Base-by-base conservation (phyloP, 768 basidiomycete species). In the Kwoniella newhampshirensis region DNA sequence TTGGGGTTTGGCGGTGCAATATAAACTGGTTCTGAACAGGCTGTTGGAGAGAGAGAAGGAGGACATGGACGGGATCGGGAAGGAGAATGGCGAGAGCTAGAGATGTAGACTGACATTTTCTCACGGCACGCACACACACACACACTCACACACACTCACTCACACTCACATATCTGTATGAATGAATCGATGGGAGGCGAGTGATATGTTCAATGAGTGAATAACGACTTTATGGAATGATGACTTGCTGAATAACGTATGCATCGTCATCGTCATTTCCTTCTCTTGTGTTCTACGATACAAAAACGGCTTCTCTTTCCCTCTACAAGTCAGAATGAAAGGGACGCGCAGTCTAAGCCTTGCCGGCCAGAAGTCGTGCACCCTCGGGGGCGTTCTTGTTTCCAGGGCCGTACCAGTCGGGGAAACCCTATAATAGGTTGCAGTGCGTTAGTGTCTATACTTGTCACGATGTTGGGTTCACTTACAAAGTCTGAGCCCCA, bases 371-470 rank as follows among this genome's bases (percentile, higher is more conserved):
- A 20, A 71, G 39, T 40, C 59, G 35, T 18, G 66, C 69, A 17
- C 66, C 69, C 45, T 66, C 66, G 4, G 69, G 69, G n/a, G 69
- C 69, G 41, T 71, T 48, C 58, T 68, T 71, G 66, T 74, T 74
- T 15, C 68, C 66, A 2, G 57, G 57, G 6, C 70, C 72, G 56
- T 67, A 72, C 64, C 64, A 72, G 58, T 72, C 47, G 47, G 63
- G 51, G 60, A 72, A 70, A 36, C 70, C 66, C 64, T 66, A 47
- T 39, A n/a, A 30, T 25, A 5, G 8, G 15, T 18, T 15, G 21
- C 12, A n/a, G n/a, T 3, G 4, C 42, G 9, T 21, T 20, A 23
- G 27, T 37, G 18, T 9, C 42, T 12, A 37, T 44, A 12, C 15
- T 5, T 20, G 17, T 41, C 15, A 42, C 36, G 30, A 21, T 15